Evolutionary conservation across 176 grass and related monocot species (phyloP), one percentile per base, ranked within the genome.

Genomic region (Poa pratensis): DNA sequence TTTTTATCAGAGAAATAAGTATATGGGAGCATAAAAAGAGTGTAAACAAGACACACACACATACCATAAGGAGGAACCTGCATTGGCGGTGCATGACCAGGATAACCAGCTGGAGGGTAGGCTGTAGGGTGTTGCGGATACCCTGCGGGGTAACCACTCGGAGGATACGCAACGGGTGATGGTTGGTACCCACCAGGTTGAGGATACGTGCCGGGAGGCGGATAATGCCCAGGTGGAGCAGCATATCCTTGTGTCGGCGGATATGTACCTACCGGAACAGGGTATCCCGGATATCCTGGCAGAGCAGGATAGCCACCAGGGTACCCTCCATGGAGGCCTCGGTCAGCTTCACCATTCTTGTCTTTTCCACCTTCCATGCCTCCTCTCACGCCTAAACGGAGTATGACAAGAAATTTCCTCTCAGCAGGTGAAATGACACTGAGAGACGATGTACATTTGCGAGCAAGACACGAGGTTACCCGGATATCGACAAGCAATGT

Each of bases 351-450:
- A 0, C 75, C 72, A 77, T 57, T 39, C 22, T 82, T 89, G 60
- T 94, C 85, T 45, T 93, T 98, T 39, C 87, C 91, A 7, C 85
- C 89, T 42, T 88, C 93, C 96, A 95, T 98, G 11, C 3, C 11
- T 30, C 18, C 13, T 63, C 15, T 30, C 8, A 39, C 9, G 66
- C 58, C 24, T 50, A 16, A 2, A 43, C 60, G 28, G 6, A 45
- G n/a, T 1, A 12, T 5, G 45, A 11, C 22, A 24, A 12, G 5
- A 27, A 11, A 1, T 26, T n/a, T n/a, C n/a, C n/a, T 18, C 61
- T 64, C 0, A 65, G 16, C 17, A 19, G 37, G 6, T 3, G 7
- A 67, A 19, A 67, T 37, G 64, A 9, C 7, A 65, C 6, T 0
- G 2, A 65, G 1, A 64, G 0, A 65, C 1, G 62, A 17, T 30